Base-by-base conservation (phyloP, 1,284 basidiomycete species). In the Ustilago vetiveriae region DNA sequence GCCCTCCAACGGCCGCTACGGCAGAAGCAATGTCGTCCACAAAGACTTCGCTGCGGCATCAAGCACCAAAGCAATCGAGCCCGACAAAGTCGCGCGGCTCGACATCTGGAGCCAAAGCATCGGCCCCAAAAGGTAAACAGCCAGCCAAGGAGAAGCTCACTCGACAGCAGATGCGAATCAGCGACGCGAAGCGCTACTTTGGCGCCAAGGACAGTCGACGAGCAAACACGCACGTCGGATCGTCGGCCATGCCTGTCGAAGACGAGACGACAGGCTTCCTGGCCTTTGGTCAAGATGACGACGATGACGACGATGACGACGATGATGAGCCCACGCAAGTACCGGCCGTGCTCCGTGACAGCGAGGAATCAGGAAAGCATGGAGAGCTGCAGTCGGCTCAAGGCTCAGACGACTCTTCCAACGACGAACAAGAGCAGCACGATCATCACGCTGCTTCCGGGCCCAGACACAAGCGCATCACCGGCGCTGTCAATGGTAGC, bases 201-300 rank as follows among this genome's bases (percentile, higher is more conserved):
- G 62, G 50, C 21, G 45, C 35, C 30, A 3, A 37, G 10, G 39
- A 33, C 13, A 40, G 21, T 6, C 23, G 40, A 9, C 35, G 10
- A 3, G 54, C 17, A 29, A 51, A 53, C 35, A 35, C 36, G 17
- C 32, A 39, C 13, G 23, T 40, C 14, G 45, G 35, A 9, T 6
- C 56, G 23, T 60, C 52, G 11, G 42, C 51, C 3, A 67, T 67
- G 57, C 64, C 64, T 6, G 22, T 64, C 4, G 62, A 65, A 21
- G 62, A 65, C 17, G 6, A 44, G 39, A 41, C 24, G 16, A 65
- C 62, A 2, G 62, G 62, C n/a, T 65, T 65, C 50, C 37, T 65
- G 23, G 54, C 54, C 0, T 65, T 65, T 29, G 62, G 45, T 3
- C 35, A 43, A 16, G 56, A 56, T 17, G 53, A 50, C 16, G 51